phyloP scores from a whole-genome alignment of 2,329 filamentous ascomycete genomes.

The Pleomassaria siparia region DNA sequence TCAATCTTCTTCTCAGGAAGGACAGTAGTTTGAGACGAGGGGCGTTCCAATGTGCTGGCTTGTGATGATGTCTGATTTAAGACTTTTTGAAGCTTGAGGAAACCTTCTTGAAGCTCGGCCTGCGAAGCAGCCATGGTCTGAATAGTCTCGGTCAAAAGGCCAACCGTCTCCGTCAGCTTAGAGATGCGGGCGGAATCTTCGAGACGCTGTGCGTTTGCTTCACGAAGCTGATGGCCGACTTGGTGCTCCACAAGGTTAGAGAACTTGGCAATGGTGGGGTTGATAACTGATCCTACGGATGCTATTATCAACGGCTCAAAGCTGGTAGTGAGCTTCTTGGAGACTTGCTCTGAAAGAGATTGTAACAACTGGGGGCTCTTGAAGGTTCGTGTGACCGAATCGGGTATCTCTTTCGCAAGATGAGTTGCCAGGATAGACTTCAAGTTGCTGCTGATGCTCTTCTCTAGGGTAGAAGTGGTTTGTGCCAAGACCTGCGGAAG shows the following conservation, averaged over 20 bases:
- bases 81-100: constrained; percentile 46
- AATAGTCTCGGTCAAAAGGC: constrained; percentile 67
- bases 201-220: constrained; percentile 54
- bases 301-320: constrained; percentile 70
- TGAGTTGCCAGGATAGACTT: constrained; percentile 65
- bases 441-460: constrained; percentile 70
- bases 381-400: constrained; percentile 66
- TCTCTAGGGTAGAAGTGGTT: constrained; percentile 68
- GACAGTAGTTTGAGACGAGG: constrained; percentile 36
- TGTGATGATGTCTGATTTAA: constrained; percentile 33
- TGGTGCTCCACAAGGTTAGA: constrained; percentile 68
- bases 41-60: constrained; percentile 9
- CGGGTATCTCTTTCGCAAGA: constrained; percentile 74
- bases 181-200: constrained; percentile 68
- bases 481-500: constrained; percentile 72
- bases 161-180: constrained; percentile 68
- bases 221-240: constrained; percentile 54
- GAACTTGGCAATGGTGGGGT: constrained; percentile 67
- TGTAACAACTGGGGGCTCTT: constrained; percentile 74
- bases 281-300: constrained; percentile 55
- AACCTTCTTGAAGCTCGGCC: constrained; percentile 64
- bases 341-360: constrained; percentile 70
- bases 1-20: constrained; percentile 45
- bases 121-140: constrained; percentile 70
- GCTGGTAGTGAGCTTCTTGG: constrained; percentile 63